A percentile compares a stretch with the other conserved stretches of the same genome.
Evolutionary conservation across 305 asterid species (phyloP).

Genomic region (Fraxinus dipetala): DNA sequence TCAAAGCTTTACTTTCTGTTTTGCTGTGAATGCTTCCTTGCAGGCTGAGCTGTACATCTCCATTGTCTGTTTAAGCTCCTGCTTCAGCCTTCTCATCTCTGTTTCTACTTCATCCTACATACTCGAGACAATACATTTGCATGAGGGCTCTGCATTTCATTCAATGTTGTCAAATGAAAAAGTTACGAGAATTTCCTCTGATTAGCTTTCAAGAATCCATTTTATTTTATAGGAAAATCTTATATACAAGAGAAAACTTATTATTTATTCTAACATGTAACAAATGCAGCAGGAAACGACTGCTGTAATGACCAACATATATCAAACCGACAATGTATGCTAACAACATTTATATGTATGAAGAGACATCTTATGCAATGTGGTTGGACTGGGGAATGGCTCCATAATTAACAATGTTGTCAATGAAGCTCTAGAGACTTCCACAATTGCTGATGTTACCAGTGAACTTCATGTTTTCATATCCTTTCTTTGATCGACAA

Average conservation of each 20-base stretch:
- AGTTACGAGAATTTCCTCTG: neutral
- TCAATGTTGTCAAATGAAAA: neutral
- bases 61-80: constrained; percentile 25
- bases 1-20: constrained; percentile 7
- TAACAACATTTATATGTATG: neutral
- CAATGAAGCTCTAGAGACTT: neutral
- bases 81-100: constrained; percentile 25
- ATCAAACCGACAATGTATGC: neutral
- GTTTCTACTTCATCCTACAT: constrained; percentile 23
- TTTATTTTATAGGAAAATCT: neutral
- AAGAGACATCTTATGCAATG: neutral
- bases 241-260: neutral
- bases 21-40: constrained; percentile 19
- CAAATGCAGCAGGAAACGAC: neutral
- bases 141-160: neutral
- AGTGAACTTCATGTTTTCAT: neutral
- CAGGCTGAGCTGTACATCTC: constrained; percentile 26
- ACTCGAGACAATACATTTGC: neutral
- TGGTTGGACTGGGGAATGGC: neutral
- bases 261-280: neutral
- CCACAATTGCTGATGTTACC: neutral
- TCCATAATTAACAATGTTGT: neutral
- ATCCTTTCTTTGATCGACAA: neutral
- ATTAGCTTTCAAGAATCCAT: neutral
- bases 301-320: neutral